phyloP scores from a whole-genome alignment of 2,329 filamentous ascomycete species.

The Claviceps pusilla region DNA sequence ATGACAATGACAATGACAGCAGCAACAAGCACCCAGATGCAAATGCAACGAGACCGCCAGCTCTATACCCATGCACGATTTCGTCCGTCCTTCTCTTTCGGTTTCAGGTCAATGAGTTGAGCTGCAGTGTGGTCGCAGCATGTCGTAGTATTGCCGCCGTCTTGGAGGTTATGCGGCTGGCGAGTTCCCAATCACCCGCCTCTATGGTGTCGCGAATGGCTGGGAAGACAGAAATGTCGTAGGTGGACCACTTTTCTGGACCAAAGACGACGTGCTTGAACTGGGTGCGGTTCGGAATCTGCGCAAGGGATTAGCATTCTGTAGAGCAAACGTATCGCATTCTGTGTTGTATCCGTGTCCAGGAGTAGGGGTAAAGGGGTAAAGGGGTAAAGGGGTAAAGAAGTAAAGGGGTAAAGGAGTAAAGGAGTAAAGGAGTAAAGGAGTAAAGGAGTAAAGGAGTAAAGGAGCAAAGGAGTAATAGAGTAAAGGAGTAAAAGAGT shows the following conservation, averaged over 20 bases:
- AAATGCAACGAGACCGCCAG: not conserved
- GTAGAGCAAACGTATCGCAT: not conserved
- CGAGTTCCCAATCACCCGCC: conserved; percentile 52
- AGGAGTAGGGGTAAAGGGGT: no score
- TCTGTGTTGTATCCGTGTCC: not conserved
- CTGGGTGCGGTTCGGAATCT: conserved; percentile 76
- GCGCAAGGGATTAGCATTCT: not conserved
- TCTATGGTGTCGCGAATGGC: conserved; percentile 72
- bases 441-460: no score
- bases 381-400: no score
- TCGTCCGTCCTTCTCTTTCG: not conserved
- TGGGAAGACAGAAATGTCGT: conserved; percentile 34
- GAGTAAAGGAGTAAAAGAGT: no score
- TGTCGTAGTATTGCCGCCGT: conserved; percentile 51
- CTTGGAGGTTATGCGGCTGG: conserved; percentile 54
- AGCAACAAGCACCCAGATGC: not conserved
- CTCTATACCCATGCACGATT: not conserved
- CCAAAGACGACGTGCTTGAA: conserved; percentile 90
- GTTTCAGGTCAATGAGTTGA: conserved; percentile 7
- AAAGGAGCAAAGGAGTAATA: no score
- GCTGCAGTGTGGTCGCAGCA: conserved; percentile 32
- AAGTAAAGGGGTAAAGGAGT: no score
- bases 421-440: no score
- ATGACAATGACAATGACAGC: not conserved
- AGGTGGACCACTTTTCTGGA: conserved; percentile 55